Evolutionary conservation across 305 asterid genomes (phyloP), one percentile per base, ranked within the genome.

Genomic region (Salvia sclarea): DNA sequence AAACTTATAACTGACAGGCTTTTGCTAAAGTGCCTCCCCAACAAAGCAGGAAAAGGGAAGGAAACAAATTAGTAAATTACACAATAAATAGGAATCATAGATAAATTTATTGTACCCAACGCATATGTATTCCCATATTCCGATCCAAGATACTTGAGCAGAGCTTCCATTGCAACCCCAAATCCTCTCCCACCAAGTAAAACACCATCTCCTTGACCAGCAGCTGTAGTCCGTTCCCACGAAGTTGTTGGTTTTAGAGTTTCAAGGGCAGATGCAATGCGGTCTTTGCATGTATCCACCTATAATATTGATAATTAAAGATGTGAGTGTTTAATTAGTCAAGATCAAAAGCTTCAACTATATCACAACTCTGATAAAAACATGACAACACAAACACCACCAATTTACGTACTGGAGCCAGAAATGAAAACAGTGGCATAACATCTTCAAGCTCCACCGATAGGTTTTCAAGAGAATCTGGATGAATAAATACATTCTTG

Each of bases 101-200:
- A 73, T 72, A 61, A 67, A 76, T 48, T 68, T 57, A 48, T 37
- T 58, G 68, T 79, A 89, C 98, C 98, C 69, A 94, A 80, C 9
- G 98, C 98, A 77, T 78, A 94, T 16, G 97, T 94, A 81, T 87
- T 91, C 67, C 96, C 97, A 78, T 94, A 91, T 79, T 91, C 98
- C 8, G 98, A 94, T 55, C 96, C 98, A 63, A 94, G 87, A 74
- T 88, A 94, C 78, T 74, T 87, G 60, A 94, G 81, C 58, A 94
- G 90, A 72, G 93, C 92, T 81, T 91, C 98, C 92, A 91, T 94
- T 65, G 98, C 96, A 47, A 80, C 89, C 43, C 98, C 98, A 78
- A 91, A 94, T 73, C 98, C 96, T 63, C 98, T 80, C 65, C 98
- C 98, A 54, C 98, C 98, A 64, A 86, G 83, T 72, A 90, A 77